phyloP scores from a whole-genome alignment of 2,329 filamentous ascomycete species.

The Monosporascus sp. region DNA sequence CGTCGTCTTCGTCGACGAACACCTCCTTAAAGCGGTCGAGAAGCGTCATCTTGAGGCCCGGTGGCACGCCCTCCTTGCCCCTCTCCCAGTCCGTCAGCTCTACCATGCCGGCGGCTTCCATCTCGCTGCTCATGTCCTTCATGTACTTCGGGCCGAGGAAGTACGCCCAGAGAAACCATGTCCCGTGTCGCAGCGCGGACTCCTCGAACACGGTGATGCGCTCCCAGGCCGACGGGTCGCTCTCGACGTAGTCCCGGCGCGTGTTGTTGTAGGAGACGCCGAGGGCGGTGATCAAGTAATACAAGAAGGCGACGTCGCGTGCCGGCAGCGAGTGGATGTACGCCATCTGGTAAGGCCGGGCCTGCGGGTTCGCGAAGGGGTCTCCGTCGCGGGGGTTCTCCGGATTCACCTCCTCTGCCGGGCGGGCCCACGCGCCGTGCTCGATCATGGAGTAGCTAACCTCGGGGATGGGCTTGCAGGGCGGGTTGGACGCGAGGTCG shows the following conservation, averaged over 20 bases:
- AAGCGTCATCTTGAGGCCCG: conserved; percentile 19
- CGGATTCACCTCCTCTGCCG: neutral
- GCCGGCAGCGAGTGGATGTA: conserved; percentile 16
- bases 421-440: neutral
- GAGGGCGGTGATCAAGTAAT: conserved; percentile 10
- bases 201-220: conserved; percentile 18
- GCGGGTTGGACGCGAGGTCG: conserved; percentile 20
- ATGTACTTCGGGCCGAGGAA: conserved; percentile 1
- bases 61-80: conserved; percentile 5
- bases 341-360: conserved; percentile 14
- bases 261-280: conserved; percentile 2
- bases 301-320: conserved; percentile 15
- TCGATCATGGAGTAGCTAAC: conserved; percentile 4
- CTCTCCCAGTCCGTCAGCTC: conserved; percentile 22
- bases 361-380: conserved; percentile 10
- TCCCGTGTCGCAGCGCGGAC: conserved; percentile 22
- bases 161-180: conserved; percentile 22
- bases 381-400: conserved; percentile 4
- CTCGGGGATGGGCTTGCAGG: neutral
- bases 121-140: conserved; percentile 4
- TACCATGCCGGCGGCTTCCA: conserved; percentile 9
- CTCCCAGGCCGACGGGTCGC: conserved; percentile 7
- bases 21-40: conserved; percentile 9
- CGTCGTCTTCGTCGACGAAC: neutral
- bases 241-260: neutral